Conservation (phyloP, 306 rosid genomes). For the Inga laurina region DNA sequence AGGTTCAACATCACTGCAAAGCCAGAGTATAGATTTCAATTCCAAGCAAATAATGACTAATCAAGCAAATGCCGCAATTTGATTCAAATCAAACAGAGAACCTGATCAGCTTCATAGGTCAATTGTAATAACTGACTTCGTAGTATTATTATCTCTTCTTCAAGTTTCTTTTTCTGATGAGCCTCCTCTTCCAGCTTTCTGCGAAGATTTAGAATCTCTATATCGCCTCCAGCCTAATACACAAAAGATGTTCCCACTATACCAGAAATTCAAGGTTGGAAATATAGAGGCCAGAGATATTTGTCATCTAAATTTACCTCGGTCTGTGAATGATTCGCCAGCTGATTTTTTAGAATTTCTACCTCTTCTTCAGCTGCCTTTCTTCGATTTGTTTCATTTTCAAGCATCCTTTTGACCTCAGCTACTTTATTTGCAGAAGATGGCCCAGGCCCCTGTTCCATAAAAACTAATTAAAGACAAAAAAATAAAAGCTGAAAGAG, state of each 20-base stretch:
- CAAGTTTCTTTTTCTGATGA: constrained; percentile 74
- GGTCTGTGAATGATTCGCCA: constrained; percentile 43
- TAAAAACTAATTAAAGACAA: constrained; percentile 13
- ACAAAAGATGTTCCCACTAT: constrained; percentile 37
- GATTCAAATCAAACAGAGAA: constrained; percentile 38
- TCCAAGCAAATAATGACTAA: constrained; percentile 16
- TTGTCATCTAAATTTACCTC: constrained; percentile 47
- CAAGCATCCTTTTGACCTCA: constrained; percentile 65
- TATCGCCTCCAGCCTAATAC: constrained; percentile 69
- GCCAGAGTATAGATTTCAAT: constrained; percentile 8
- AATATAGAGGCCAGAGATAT: constrained; percentile 1
- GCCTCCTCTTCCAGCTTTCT: constrained; percentile 75
- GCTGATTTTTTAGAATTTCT: constrained; percentile 53
- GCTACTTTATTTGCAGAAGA: constrained; percentile 54
- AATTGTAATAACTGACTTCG: constrained; percentile 83
- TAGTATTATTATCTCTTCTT: constrained; percentile 83
- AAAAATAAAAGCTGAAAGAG: neutral
- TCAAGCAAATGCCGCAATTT: constrained; percentile 26
- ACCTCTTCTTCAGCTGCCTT: constrained; percentile 80
- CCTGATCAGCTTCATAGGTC: constrained; percentile 92
- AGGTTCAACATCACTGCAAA: constrained; percentile 2
- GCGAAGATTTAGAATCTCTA: constrained; percentile 58
- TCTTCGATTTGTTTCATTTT: constrained; percentile 62
- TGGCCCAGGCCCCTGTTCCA: constrained; percentile 51
- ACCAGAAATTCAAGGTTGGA: constrained; percentile 32